Base-by-base conservation (phyloP, 2,329 filamentous ascomycete species). In the Thermothelomyces thermophilus region DNA sequence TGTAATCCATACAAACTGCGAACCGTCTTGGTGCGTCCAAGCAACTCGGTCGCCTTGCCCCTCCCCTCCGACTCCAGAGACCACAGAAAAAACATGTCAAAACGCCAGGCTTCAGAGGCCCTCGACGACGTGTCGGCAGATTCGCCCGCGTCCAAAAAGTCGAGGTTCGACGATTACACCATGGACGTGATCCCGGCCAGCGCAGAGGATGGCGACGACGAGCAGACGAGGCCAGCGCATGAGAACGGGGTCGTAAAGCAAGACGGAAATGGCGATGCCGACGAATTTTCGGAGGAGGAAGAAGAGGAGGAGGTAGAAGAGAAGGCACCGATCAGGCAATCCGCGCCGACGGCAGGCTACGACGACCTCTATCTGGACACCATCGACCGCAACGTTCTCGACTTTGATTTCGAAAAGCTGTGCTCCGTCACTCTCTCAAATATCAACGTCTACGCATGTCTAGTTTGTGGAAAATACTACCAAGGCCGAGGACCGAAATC, bases 341-440 rank as follows among this genome's bases (percentile, higher is more conserved):
- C 75, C 43, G 87, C 85, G 39, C 90, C 91, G 14, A 80, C 87
- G 30, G 86, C 86, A 65, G 91, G 91, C 55, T 98, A 96, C 72
- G 84, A 86, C 62, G 91, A 98, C 67, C 82, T 98, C 24, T 98
- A 98, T 67, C 86, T 98, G 60, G 93, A 98, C 73, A 97, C 93
- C 11, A 94, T 98, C 70, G 83, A 95, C 68, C 87, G 93, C 62
- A 82, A 84, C 63, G 84, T 95, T 41, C 83, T 97, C 50, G 93
- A 98, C 69, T 97, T 97, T 66, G 93, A 98, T 69, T 98, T 98
- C 66, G 93, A 98, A 67, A 98, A 98, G 74, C 81, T 96, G 11
- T 98, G 93, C 71, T 97, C 91, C 20, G 79, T 98, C 58, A 95
- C 89, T 30, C 78, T 98, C 7, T 95, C 90, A 42, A 97, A 97